These are phyloP conservation scores for Rhizopus stolonifer DNA, from an alignment of 371 early-diverging fungal species.

Conservation along the genomic window DNA sequence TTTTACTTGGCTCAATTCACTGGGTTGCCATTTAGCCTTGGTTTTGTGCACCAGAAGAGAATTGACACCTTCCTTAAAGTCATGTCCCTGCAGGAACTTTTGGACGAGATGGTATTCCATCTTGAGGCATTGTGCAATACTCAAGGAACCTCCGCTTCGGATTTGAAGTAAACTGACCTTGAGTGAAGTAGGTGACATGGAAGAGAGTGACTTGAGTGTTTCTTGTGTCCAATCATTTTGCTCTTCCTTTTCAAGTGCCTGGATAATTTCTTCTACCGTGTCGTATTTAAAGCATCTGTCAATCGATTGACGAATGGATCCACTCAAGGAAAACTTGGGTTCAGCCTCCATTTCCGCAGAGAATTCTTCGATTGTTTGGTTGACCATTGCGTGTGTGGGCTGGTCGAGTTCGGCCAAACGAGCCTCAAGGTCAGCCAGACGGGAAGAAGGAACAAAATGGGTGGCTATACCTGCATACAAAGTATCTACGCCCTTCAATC, in stretches of 20 bases:
- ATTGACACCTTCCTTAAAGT: conserved; percentile 89
- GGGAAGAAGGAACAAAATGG: conserved; percentile 92
- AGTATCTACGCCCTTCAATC: conserved; percentile 81
- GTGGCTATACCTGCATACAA: conserved; percentile 92
- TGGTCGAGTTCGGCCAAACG: conserved; percentile 83
- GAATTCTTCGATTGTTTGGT: conserved; percentile 92
- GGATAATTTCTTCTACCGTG: conserved; percentile 80
- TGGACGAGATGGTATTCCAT: conserved; percentile 86
- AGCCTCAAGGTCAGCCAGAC: conserved; percentile 77
- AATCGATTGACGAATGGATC: conserved; percentile 69
- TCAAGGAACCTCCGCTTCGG: conserved; percentile 66
- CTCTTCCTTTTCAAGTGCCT: conserved; percentile 72
- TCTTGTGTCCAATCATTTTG: conserved; percentile 66
- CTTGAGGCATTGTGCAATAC: conserved; percentile 78
- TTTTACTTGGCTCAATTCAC: conserved; percentile 52
- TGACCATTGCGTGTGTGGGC: conserved; percentile 79
- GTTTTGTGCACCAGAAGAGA: conserved; percentile 71
- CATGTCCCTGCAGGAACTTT: conserved; percentile 75
- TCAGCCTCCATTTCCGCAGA: conserved; percentile 50
- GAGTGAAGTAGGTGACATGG: conserved; percentile 86
- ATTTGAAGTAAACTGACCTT: conserved; percentile 87
- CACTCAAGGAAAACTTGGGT: conserved; percentile 53
- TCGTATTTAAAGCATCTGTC: conserved; percentile 85
- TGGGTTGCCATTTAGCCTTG: conserved; percentile 78
- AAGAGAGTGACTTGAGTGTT: conserved; percentile 65